Conservation (phyloP, 1,139 yeast species). For the Spathaspora sp. region DNA sequence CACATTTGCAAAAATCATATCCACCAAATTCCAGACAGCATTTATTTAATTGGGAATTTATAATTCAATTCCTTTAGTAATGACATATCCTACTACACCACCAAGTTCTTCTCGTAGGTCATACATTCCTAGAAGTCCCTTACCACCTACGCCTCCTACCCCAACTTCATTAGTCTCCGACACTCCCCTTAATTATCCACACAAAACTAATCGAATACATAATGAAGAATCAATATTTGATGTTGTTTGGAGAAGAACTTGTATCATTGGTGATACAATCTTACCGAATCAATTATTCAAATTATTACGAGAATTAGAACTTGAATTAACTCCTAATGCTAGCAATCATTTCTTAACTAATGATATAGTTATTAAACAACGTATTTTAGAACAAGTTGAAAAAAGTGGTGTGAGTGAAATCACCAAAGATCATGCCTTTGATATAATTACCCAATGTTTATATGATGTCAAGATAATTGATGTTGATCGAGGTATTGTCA, state of each 20-base stretch:
- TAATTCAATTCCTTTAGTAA: neutral
- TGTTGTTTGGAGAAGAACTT: slow-evolving; percentile 9
- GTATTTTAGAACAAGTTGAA: slow-evolving; percentile 6
- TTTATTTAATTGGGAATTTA: neutral
- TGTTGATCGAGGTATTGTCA: neutral
- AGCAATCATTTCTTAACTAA: slow-evolving; percentile 2
- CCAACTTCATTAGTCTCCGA: slow-evolving; percentile 1
- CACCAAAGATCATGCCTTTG: slow-evolving; percentile 10
- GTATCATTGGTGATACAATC: neutral
- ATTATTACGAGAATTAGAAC: slow-evolving; percentile 7
- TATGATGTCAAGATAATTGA: slow-evolving; percentile 8
- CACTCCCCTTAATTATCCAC: neutral
- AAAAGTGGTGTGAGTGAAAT: slow-evolving; percentile 1
- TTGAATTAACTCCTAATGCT: slow-evolving; percentile 1
- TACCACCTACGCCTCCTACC: neutral
- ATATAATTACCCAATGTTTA: slow-evolving; percentile 7
- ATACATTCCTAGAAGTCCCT: neutral
- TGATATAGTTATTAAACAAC: slow-evolving; percentile 7
- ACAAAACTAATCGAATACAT: neutral
- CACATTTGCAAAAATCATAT: neutral
- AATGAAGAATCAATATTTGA: slow-evolving; percentile 7
- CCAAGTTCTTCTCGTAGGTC: neutral
- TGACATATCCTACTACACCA: slow-evolving; percentile 3
- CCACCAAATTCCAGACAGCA: neutral
- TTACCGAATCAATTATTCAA: slow-evolving; percentile 4